A percentile compares a stretch with the other conserved stretches of the same genome.
Evolutionary conservation across 2,329 filamentous ascomycete genomes (phyloP).

Genomic region (Emydomyces testavorans): DNA sequence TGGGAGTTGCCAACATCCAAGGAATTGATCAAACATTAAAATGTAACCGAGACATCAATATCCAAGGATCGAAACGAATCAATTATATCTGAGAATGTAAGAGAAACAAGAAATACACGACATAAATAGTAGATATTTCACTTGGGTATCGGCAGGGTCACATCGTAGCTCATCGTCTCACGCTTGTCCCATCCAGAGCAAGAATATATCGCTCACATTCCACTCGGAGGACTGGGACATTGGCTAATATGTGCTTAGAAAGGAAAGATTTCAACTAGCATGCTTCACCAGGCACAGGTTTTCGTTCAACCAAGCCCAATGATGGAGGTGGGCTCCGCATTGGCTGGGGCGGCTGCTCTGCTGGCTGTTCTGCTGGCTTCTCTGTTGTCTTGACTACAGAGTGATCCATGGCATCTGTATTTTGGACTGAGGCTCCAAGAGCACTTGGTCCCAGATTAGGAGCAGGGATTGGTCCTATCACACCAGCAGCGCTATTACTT

Average conservation of each 20-base stretch:
- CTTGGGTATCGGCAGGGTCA: slow-evolving; percentile 12
- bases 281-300: slow-evolving; percentile 48
- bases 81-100: background rate
- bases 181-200: slow-evolving; percentile 3
- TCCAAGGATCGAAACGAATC: too few relatives aligned
- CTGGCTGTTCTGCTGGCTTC: background rate
- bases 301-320: slow-evolving; percentile 40
- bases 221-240: background rate
- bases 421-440: slow-evolving; percentile 6
- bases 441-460: slow-evolving; percentile 13
- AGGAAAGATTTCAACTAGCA: slow-evolving; percentile 1
- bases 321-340: slow-evolving; percentile 26
- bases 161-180: slow-evolving; percentile 10
- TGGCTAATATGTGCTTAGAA: background rate
- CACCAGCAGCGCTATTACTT: slow-evolving; percentile 36
- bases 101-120: background rate
- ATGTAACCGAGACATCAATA: background rate
- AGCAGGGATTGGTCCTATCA: slow-evolving; percentile 14
- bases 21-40: background rate
- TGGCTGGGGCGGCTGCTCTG: slow-evolving; percentile 9
- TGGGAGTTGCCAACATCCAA: background rate
- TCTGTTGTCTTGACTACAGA: slow-evolving; percentile 1
- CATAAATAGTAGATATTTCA: slow-evolving; percentile 1
- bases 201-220: slow-evolving; percentile 8
- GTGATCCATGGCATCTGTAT: background rate